phyloP scores from a whole-genome alignment of 2,329 filamentous ascomycete species.

The Hypocreales sp. region DNA sequence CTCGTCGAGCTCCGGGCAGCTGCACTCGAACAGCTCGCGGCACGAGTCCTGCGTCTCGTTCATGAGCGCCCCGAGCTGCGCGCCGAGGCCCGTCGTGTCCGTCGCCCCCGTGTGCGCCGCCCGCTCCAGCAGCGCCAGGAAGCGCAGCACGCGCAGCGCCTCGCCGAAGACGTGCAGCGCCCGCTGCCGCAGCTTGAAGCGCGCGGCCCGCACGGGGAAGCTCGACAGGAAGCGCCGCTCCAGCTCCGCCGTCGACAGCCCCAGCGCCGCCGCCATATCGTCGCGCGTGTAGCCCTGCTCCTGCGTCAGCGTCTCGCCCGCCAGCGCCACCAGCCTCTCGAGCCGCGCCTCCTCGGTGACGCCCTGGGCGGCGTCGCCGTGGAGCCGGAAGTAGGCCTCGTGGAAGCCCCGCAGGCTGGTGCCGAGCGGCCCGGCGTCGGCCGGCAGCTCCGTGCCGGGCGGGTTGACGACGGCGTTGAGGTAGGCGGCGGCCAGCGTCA shows the following conservation, averaged over 20 bases:
- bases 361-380: conserved; percentile 22
- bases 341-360: conserved; percentile 49
- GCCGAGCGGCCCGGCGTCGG: conserved; percentile 69
- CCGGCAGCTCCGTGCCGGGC: conserved; percentile 44
- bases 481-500: conserved; percentile 68
- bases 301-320: conserved; percentile 55
- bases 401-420: conserved; percentile 80
- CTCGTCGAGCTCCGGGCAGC: conserved; percentile 80
- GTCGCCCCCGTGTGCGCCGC: conserved; percentile 22
- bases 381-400: conserved; percentile 55
- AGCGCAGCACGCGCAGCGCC: conserved; percentile 70
- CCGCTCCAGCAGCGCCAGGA: conserved; percentile 61
- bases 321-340: conserved; percentile 52
- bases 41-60: conserved; percentile 85
- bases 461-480: conserved; percentile 44
- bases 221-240: conserved; percentile 68
- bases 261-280: conserved; percentile 62
- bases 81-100: conserved; percentile 45
- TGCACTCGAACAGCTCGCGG: conserved; percentile 78
- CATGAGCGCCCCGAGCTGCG: conserved; percentile 63
- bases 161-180: conserved; percentile 86
- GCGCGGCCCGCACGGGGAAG: conserved; percentile 77
- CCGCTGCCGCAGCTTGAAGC: conserved; percentile 76
- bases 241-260: conserved; percentile 53
- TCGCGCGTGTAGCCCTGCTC: conserved; percentile 78